Evolutionary conservation across 169 alveolate genomes (phyloP).

Genomic region (Perkinsus marinus): DNA sequence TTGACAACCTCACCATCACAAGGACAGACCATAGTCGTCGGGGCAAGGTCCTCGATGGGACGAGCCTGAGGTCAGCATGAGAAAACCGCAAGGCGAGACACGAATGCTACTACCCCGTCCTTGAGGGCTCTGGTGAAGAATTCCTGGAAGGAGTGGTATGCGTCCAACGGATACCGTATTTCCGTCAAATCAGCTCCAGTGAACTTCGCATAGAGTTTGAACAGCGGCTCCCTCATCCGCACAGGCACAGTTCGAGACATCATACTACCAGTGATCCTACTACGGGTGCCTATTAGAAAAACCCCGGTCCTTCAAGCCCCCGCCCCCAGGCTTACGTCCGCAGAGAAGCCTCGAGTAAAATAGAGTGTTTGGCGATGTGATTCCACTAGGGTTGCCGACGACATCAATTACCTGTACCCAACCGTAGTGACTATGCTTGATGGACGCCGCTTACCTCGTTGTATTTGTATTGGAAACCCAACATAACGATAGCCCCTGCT

Average conservation of each 20-base stretch:
- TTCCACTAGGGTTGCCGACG: not conserved
- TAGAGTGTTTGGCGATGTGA: not conserved
- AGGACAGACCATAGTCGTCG: not conserved
- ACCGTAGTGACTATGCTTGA: not conserved
- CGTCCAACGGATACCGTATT: not conserved
- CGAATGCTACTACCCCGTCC: not conserved
- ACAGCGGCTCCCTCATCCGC: not conserved
- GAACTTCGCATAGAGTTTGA: not conserved
- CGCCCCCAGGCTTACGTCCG: not conserved
- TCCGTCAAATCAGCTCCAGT: not conserved
- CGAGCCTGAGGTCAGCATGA: not conserved
- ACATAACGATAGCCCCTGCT: not conserved
- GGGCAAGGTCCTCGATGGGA: not conserved
- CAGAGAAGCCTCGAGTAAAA: not conserved
- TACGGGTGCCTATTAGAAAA: not conserved
- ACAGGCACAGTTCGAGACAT: not conserved
- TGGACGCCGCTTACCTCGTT: not conserved
- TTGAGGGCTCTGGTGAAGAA: not conserved
- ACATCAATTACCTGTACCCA: not conserved
- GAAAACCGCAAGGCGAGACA: not conserved
- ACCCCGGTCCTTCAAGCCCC: not conserved
- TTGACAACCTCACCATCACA: not conserved
- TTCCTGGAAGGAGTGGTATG: not conserved
- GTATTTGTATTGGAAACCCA: not conserved
- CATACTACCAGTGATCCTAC: not conserved